Base-by-base conservation (phyloP, 331 rosid genomes). In the Malus hybrid region DNA sequence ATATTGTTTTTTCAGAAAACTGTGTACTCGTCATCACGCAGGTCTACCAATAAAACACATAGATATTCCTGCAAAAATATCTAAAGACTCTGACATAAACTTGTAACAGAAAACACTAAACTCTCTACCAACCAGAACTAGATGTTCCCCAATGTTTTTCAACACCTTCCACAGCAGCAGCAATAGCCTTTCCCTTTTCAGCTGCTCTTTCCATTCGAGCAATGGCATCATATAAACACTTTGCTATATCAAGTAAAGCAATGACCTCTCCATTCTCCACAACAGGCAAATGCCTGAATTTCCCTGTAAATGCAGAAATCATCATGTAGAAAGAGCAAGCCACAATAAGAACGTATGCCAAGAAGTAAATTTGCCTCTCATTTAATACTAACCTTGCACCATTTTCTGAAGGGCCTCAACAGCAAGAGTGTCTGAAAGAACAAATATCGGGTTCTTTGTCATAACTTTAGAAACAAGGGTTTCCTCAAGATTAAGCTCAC, bases 401-500 rank as follows among this genome's bases (percentile, higher is more conserved):
- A 95, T 95, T 89, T 95, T 95, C 73, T 95, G 99, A 70, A 95
- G 99, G 24, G 99, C 99, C 86, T 95, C 99, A 70, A 90, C 99
- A 2, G 99, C 99, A 80, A 90, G 96, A 74, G 97, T 92, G 78
- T 92, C 91, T 11, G 97, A 89, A 65, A 95, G 93, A 76, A 95
- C 99, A 78, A 95, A 95, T 16, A 82, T 66, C 4, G 97, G 99
- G 85, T 95, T 90, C 83, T 83, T 88, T 0, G 99, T 92, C 99
- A 95, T 95, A 68, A 95, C 97, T 83, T 84, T 92, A 67, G 99
- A 95, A 76, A 87, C 96, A 20, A 86, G 87, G 36, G 99, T 95
- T 10, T 92, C 93, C 77, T 90, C 93, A 61, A 92, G 87, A 89
- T 81, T 89, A 74, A 92, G 24, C 81, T 91, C 98, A 28, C 63